A percentile compares a stretch with the other conserved stretches of the same genome.
phyloP scores from a whole-genome alignment of 2,329 filamentous ascomycete species.

The Simplicillium sp. region DNA sequence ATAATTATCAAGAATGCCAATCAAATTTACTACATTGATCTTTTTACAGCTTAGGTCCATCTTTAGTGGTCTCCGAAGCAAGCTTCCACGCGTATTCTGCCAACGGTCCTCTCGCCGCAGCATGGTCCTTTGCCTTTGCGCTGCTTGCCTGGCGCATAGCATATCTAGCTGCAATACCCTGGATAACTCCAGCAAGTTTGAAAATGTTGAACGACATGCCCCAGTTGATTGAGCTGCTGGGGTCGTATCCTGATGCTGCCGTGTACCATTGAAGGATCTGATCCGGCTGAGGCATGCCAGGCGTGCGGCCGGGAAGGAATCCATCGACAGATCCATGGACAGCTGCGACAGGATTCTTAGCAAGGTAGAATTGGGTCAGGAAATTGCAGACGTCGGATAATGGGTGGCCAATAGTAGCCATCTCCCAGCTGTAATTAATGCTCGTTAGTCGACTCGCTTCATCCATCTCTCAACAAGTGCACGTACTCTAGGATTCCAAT shows the following conservation, averaged over 20 bases:
- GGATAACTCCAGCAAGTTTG: constrained; percentile 53
- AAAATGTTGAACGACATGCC: constrained; percentile 55
- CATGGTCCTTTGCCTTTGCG: constrained; percentile 67
- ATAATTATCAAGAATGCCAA: too few relatives aligned
- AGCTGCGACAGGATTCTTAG: constrained; percentile 14
- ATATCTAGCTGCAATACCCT: constrained; percentile 87
- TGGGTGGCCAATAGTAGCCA: constrained; percentile 96
- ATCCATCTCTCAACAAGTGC: neutral
- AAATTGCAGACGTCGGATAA: constrained; percentile 86
- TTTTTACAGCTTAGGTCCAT: constrained; percentile 16
- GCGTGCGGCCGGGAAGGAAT: constrained; percentile 54
- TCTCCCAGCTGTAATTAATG: constrained; percentile 65
- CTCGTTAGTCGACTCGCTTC: constrained; percentile 1
- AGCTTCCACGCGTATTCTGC: constrained; percentile 72
- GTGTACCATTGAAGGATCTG: constrained; percentile 32
- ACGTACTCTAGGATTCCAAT: constrained; percentile 82
- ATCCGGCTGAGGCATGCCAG: constrained; percentile 46
- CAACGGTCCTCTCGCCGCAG: constrained; percentile 57
- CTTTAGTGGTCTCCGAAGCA: constrained; percentile 37
- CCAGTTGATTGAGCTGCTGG: constrained; percentile 48
- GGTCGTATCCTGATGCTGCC: constrained; percentile 58
- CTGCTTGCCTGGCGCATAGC: constrained; percentile 85
- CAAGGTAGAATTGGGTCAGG: constrained; percentile 29
- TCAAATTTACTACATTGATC: neutral
- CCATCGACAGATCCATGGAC: constrained; percentile 23